phyloP scores from a whole-genome alignment of 1,139 yeast species.

The Starmera stellimalicola region DNA sequence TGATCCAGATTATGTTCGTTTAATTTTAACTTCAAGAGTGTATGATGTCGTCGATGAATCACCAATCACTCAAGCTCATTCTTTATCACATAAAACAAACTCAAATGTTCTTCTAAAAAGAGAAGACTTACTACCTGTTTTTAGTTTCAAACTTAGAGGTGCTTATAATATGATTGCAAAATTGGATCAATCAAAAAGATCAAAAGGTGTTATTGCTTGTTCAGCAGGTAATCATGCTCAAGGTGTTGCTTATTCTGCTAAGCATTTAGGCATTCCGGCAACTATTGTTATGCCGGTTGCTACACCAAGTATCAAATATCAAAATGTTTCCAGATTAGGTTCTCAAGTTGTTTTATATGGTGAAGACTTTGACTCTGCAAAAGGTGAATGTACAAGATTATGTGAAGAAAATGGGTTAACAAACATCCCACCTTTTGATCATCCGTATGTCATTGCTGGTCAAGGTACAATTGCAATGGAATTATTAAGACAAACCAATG shows the following conservation, averaged over 20 bases:
- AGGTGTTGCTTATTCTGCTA: conserved; percentile 93
- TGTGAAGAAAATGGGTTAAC: conserved; percentile 63
- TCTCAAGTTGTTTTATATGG: conserved; percentile 90
- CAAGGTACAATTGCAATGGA: conserved; percentile 98
- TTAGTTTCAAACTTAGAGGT: conserved; percentile 92
- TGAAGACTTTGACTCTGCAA: conserved; percentile 89
- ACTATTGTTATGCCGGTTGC: conserved; percentile 98
- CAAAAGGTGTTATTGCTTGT: conserved; percentile 92
- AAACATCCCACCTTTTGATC: conserved; percentile 94
- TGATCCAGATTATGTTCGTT: conserved; percentile 87
- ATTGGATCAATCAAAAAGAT: conserved; percentile 53
- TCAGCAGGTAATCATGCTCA: conserved; percentile 99
- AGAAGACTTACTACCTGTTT: conserved; percentile 91
- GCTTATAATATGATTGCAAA: conserved; percentile 97
- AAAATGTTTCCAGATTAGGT: conserved; percentile 86
- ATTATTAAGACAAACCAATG: conserved; percentile 73
- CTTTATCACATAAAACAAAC: conserved; percentile 63
- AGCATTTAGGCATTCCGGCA: conserved; percentile 76
- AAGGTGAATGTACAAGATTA: conserved; percentile 73
- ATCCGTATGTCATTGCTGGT: conserved; percentile 98
- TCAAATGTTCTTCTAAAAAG: conserved; percentile 73
- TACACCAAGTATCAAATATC: conserved; percentile 89
- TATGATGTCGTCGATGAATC: conserved; percentile 92
- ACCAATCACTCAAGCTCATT: conserved; percentile 70
- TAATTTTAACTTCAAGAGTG: conserved; percentile 84